A percentile compares a stretch with the other conserved stretches of the same genome.
Evolutionary conservation across 768 basidiomycete genomes (phyloP).

Genomic region (Boletus edulis): DNA sequence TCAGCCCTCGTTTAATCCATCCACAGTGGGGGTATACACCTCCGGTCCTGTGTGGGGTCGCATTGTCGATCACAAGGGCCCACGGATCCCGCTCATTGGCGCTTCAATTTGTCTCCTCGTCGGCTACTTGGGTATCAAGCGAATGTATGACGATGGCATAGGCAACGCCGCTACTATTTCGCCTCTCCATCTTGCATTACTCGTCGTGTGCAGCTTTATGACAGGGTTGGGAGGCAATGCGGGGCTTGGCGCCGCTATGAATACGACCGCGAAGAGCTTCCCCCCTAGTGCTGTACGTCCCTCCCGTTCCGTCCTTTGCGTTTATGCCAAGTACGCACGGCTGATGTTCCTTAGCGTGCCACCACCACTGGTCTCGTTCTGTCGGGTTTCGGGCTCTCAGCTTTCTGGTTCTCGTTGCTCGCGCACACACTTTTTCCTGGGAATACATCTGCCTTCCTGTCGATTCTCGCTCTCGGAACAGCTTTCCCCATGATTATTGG

Average conservation of each 20-base stretch:
- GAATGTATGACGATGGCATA: slow-evolving; percentile 59
- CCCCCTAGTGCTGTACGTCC: slow-evolving; percentile 61
- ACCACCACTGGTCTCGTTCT: slow-evolving; percentile 75
- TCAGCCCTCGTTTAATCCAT: background rate
- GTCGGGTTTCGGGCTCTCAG: slow-evolving; percentile 88
- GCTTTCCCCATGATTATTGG: slow-evolving; percentile 79
- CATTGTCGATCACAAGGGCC: slow-evolving; percentile 72
- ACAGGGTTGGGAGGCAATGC: slow-evolving; percentile 79
- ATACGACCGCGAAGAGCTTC: slow-evolving; percentile 82
- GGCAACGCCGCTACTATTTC: slow-evolving; percentile 39
- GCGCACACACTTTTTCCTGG: slow-evolving; percentile 73
- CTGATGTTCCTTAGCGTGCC: slow-evolving; percentile 50
- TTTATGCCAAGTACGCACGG: background rate
- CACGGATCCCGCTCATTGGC: slow-evolving; percentile 58
- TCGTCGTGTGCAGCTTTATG: slow-evolving; percentile 63
- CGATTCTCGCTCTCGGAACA: slow-evolving; percentile 75
- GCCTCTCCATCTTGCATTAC: slow-evolving; percentile 41
- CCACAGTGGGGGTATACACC: slow-evolving; percentile 69
- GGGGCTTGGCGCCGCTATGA: slow-evolving; percentile 68
- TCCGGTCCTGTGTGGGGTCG: slow-evolving; percentile 79
- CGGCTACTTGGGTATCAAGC: slow-evolving; percentile 75
- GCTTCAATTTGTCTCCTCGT: slow-evolving; percentile 59
- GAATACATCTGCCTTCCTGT: slow-evolving; percentile 73
- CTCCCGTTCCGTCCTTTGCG: background rate
- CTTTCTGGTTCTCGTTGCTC: slow-evolving; percentile 83